Evolutionary conservation across 2,329 filamentous ascomycete species (phyloP).

Genomic region (Cladorrhinum sp.): DNA sequence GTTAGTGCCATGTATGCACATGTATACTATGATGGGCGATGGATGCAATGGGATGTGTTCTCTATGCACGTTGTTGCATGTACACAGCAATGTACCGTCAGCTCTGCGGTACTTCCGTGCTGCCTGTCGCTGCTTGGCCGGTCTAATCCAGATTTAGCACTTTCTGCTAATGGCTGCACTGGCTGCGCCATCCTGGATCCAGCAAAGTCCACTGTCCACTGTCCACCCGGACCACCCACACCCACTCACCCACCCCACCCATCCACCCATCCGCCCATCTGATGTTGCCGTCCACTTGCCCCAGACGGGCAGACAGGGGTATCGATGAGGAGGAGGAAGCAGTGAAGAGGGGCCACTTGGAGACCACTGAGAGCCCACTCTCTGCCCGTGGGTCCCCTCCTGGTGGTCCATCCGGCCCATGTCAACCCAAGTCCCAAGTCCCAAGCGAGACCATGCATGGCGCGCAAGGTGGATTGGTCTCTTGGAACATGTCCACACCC

Average conservation of each 20-base stretch:
- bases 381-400: constrained; percentile 16
- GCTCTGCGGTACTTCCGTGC: constrained; percentile 27
- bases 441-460: constrained; percentile 44
- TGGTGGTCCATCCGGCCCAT: constrained; percentile 32
- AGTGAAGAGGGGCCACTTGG: constrained; percentile 1
- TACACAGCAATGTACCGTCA: constrained; percentile 23
- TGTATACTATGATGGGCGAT: background rate
- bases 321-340: constrained; percentile 1
- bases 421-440: constrained; percentile 36
- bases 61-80: constrained; percentile 4
- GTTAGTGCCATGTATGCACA: background rate
- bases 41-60: background rate
- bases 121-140: constrained; percentile 19
- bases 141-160: constrained; percentile 39
- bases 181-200: constrained; percentile 36
- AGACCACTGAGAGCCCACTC: constrained; percentile 12
- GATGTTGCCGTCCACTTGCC: constrained; percentile 41
- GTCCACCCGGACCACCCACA: constrained; percentile 3
- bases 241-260: background rate
- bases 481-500: constrained; percentile 12
- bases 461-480: constrained; percentile 39
- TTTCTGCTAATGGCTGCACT: constrained; percentile 34
- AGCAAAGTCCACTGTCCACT: constrained; percentile 7
- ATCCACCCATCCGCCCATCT: constrained; percentile 35
- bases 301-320: constrained; percentile 41